These are phyloP conservation scores for Betula pendula DNA, from an alignment of 306 rosid species.

Conservation along the genomic window DNA sequence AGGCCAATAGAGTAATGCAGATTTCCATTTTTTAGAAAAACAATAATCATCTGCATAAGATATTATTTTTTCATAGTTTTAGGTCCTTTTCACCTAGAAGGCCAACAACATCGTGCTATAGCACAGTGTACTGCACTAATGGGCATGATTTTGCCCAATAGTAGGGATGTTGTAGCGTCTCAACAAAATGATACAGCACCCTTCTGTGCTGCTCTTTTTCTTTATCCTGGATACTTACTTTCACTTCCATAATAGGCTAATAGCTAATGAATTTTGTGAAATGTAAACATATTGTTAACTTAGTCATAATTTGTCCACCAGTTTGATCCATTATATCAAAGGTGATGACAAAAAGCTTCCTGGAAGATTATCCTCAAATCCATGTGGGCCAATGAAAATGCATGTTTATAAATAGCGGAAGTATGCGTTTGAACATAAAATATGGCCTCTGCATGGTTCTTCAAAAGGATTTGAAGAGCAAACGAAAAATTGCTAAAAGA, in stretches of 20 bases:
- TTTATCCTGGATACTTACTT: not conserved
- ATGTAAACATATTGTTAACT: not conserved
- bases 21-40: not conserved
- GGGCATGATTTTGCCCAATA: not conserved
- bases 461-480: not conserved
- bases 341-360: not conserved
- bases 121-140: conserved; percentile 18
- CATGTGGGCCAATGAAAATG: conserved; percentile 4
- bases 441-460: not conserved
- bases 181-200: not conserved
- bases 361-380: conserved; percentile 1
- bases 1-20: conserved; percentile 5
- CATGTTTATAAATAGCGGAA: not conserved
- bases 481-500: not conserved
- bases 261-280: not conserved
- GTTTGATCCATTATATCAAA: conserved; percentile 1
- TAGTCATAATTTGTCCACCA: not conserved
- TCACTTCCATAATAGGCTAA: not conserved
- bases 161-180: not conserved
- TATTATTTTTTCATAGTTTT: not conserved
- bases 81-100: conserved; percentile 3
- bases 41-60: not conserved
- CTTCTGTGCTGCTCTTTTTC: not conserved
- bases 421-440: not conserved
- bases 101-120: not conserved